phyloP scores from a whole-genome alignment of 2,329 filamentous ascomycete species.

The Pseudogymnoascus sp. region DNA sequence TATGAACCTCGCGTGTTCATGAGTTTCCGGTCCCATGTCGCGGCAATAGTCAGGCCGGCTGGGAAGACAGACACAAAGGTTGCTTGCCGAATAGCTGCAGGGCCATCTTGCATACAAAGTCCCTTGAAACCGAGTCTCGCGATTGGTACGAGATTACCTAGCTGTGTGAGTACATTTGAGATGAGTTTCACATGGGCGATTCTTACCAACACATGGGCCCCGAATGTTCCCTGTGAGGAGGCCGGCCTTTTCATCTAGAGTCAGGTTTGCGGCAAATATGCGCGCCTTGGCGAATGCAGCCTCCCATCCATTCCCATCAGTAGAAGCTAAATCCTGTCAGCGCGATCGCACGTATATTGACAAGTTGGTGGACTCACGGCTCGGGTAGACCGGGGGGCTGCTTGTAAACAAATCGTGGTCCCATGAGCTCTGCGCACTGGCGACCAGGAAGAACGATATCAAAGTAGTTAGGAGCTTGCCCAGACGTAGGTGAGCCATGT shows the following conservation, averaged over 20 bases:
- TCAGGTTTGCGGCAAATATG: constrained; percentile 57
- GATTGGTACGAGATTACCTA: constrained; percentile 39
- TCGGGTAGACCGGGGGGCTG: not conserved
- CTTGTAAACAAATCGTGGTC: constrained; percentile 1
- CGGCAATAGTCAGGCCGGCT: constrained; percentile 62
- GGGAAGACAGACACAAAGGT: constrained; percentile 66
- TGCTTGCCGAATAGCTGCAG: constrained; percentile 57
- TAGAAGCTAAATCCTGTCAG: not conserved
- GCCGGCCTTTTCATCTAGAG: constrained; percentile 52
- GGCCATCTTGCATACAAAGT: constrained; percentile 64
- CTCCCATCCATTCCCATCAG: constrained; percentile 46
- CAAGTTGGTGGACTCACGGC: not conserved
- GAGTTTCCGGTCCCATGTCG: constrained; percentile 61
- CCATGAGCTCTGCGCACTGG: not conserved
- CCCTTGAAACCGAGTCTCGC: constrained; percentile 49
- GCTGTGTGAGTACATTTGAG: constrained; percentile 25
- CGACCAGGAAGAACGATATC: not conserved
- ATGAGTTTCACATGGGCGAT: constrained; percentile 16
- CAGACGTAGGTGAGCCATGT: not conserved
- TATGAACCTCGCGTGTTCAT: constrained; percentile 44
- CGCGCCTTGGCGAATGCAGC: constrained; percentile 54
- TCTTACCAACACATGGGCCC: constrained; percentile 13
- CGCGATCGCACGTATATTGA: not conserved
- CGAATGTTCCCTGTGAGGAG: constrained; percentile 16
- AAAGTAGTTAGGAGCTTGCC: not conserved